Evolutionary conservation across 2,329 filamentous ascomycete species (phyloP), one percentile per base, ranked within the genome.

Genomic region (Beauveria varroae): DNA sequence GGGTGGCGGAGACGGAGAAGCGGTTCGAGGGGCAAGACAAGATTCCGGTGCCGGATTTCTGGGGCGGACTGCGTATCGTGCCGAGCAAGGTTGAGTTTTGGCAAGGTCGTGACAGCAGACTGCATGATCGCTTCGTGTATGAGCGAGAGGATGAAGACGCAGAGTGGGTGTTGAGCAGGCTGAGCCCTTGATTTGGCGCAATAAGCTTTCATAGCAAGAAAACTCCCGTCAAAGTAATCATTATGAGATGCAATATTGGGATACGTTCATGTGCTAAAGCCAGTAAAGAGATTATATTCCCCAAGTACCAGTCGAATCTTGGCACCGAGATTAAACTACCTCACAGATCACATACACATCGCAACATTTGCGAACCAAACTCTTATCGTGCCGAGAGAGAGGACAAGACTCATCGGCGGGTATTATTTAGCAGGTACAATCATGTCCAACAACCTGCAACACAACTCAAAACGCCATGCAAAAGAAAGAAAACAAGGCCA

Each of bases 71-170:
- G 72, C 86, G 93, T 67, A 83, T 99, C 63, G 81, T 93, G 65
- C 93, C 95, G 0, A 89, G 92, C 70, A 84, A 86, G 68, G 82
- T 99, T 54, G 95, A 99, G 81, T 99, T 99, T 73, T 99, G 95
- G 86, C 93, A 97, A 79, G 95, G 95, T 3, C 84, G 95, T 68
- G 84, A 91, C 71, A 96, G 88, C 76, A 82, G 95, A 63, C 76
- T 99, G 74, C 95, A 99, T 76, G 95, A 99, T 79, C 88, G 95
- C 26, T 98, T 99, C 73, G 83, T 87, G 64, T 98, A 97, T 76
- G 85, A 86, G 61, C 86, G 83, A 72, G 80, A 84, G 55, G 78
- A 77, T 50, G 78, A 76, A 55, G 72, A 68, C 12, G 76, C 67
- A 18, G 73, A 75, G 60, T 93, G 89, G 89, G 82, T 75, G 69